Conservation (phyloP, 2,329 filamentous ascomycete species). For the Alternaria conjuncta region DNA sequence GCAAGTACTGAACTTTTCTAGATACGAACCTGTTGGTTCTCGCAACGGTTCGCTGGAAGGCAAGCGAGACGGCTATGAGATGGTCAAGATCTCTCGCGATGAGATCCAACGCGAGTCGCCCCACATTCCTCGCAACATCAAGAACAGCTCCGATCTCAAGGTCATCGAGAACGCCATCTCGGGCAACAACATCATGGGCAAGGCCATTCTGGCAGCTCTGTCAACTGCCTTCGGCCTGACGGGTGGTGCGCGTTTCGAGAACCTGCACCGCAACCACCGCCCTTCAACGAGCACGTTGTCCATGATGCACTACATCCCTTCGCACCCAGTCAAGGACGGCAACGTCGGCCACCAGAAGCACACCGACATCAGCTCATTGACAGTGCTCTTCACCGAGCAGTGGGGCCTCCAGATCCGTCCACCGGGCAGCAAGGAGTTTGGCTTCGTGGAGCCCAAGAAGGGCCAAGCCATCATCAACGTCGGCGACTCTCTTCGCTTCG, state of each 20-base stretch:
- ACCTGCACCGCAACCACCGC: conserved; percentile 40
- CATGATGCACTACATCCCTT: conserved; percentile 45
- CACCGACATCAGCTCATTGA: conserved; percentile 42
- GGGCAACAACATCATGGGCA: conserved; percentile 39
- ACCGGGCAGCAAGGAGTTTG: conserved; percentile 52
- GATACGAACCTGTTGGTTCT: conserved; percentile 34
- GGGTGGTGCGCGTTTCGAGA: conserved; percentile 37
- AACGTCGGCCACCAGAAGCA: conserved; percentile 43
- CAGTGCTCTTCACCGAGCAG: conserved; percentile 58
- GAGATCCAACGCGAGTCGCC: conserved; percentile 39
- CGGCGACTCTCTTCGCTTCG: conserved; percentile 65
- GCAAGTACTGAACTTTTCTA: not conserved
- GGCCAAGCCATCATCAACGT: conserved; percentile 65
- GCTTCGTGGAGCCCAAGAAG: conserved; percentile 57
- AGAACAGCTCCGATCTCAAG: conserved; percentile 36
- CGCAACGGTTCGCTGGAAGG: conserved; percentile 39
- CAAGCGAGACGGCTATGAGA: conserved; percentile 43
- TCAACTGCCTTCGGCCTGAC: conserved; percentile 35
- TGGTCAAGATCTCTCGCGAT: conserved; percentile 43
- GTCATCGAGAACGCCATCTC: conserved; percentile 38
- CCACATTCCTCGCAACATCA: conserved; percentile 33
- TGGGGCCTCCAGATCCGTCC: conserved; percentile 65
- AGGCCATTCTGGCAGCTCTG: conserved; percentile 57
- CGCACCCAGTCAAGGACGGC: conserved; percentile 24
- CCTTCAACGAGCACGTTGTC: conserved; percentile 41